These are phyloP conservation scores for Claviceps fusiformis DNA, from an alignment of 2,329 filamentous ascomycete genomes.

Conservation along the genomic window DNA sequence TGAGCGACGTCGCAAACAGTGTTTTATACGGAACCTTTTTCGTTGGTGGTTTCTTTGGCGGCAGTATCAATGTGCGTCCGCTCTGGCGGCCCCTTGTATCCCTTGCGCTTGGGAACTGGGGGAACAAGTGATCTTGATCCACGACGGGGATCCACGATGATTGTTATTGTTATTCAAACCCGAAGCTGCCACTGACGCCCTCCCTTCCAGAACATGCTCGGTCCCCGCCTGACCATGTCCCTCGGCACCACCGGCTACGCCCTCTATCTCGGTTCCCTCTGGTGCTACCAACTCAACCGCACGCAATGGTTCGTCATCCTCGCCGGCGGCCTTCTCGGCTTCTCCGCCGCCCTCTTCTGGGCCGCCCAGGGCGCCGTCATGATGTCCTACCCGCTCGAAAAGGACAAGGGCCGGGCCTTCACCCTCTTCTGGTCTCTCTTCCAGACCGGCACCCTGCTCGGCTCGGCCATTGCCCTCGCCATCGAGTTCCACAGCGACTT, in stretches of 20 bases:
- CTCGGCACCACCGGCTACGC: conserved; percentile 4
- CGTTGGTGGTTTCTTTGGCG: conserved; percentile 4
- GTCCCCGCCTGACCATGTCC: conserved; percentile 2
- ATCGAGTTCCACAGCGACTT: conserved; percentile 4
- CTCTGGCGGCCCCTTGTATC: neutral
- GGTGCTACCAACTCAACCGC: conserved; percentile 4
- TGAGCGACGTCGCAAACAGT: conserved; percentile 35
- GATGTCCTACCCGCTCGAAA: conserved; percentile 77
- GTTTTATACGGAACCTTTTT: conserved; percentile 5
- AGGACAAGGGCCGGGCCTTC: conserved; percentile 75
- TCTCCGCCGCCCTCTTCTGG: conserved; percentile 70
- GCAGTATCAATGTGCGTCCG: conserved; percentile 4
- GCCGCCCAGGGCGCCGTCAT: conserved; percentile 72
- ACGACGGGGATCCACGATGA: too few relatives aligned
- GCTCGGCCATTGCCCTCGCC: conserved; percentile 23
- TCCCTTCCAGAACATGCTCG: conserved; percentile 1
- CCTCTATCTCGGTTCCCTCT: conserved; percentile 5
- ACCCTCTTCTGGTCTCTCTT: conserved; percentile 92
- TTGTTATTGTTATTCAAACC: too few relatives aligned
- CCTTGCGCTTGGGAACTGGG: neutral
- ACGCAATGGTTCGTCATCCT: conserved; percentile 32
- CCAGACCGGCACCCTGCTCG: conserved; percentile 80
- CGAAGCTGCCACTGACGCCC: too few relatives aligned
- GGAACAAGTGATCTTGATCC: too few relatives aligned
- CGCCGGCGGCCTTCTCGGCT: conserved; percentile 59